Evolutionary conservation across 2,329 filamentous ascomycete species (phyloP), one percentile per base, ranked within the genome.

Genomic region (Paecilomyces sp.): DNA sequence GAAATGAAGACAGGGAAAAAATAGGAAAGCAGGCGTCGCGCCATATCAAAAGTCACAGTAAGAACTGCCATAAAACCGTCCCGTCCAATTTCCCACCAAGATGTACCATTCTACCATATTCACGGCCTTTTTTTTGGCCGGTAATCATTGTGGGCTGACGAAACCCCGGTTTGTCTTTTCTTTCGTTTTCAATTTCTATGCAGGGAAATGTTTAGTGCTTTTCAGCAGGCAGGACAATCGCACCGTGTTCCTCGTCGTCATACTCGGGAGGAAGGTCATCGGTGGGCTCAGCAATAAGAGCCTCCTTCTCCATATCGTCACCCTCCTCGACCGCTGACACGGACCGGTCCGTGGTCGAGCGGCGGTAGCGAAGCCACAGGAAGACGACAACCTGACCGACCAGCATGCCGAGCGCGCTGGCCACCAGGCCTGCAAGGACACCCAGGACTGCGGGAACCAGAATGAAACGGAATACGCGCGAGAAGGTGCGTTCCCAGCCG

Each of bases 401-500:
- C n/a, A 81, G 66, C 75, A 80, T 78, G 54, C 78, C 79, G 52
- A 81, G 63, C 9, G 75, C 76, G 61, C 75, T 77, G 30, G 78
- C 77, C 52, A 74, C 70, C 58, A 81, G 65, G 59, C 77, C 78
- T 30, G 77, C 77, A 28, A 78, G 67, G 33, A 80, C 70, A 51
- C 79, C 79, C 5, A 80, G 65, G n/a, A 78, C 64, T 31, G 76
- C 76, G 3, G 78, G 79, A 55, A 81, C 68, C 54, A 80, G 63
- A 33, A 80, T 75, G 63, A 78, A 75, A 51, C 74, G 76, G 25
- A 80, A 65, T 22, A 77, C 68, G 25, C 71, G 73, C 58, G 71
- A 72, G 61, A 75, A 66, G n/a, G 74, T 72, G 60, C 71, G 74
- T 15, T 74, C 67, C 64, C 78, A 74, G 50, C 70, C 70, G 56